phyloP scores from a whole-genome alignment of 2,329 filamentous ascomycete species.

The Hymenoscyphus infarciens region DNA sequence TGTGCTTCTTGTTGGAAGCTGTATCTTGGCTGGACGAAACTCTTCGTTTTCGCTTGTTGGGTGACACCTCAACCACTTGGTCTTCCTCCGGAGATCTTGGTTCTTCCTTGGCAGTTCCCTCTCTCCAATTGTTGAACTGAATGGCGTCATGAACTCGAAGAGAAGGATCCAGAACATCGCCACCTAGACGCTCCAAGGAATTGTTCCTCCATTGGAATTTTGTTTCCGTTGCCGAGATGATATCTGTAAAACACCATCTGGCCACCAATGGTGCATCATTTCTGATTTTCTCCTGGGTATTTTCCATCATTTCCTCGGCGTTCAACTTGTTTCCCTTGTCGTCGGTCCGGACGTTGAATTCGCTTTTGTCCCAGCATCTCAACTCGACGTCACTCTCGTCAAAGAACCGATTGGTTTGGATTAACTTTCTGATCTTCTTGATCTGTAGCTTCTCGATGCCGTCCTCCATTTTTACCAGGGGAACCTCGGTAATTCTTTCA shows the following conservation, averaged over 20 bases:
- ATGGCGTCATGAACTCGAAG: not conserved
- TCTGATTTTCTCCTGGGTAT: not conserved
- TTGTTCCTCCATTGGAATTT: not conserved
- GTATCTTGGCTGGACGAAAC: not conserved
- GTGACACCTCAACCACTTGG: not conserved
- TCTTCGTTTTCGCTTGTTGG: not conserved
- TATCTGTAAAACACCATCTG: not conserved
- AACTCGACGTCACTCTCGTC: not conserved
- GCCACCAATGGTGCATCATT: not conserved
- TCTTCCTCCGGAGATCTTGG: not conserved
- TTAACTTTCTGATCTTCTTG: slow-evolving; percentile 40
- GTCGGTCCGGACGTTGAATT: not conserved
- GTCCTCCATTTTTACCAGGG: slow-evolving; percentile 37
- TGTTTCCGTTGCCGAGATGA: not conserved
- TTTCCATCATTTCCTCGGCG: not conserved
- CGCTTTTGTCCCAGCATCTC: not conserved
- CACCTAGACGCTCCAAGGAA: not conserved
- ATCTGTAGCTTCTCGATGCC: not conserved
- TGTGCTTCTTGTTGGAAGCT: not conserved
- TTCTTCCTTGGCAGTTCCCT: not conserved
- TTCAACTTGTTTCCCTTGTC: not conserved
- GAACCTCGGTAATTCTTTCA: slow-evolving; percentile 44
- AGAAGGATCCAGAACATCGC: not conserved
- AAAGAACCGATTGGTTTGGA: slow-evolving; percentile 24
- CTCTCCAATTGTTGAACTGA: not conserved